Conservation (phyloP, 257 asterid genomes). For the Solanum pennellii region DNA sequence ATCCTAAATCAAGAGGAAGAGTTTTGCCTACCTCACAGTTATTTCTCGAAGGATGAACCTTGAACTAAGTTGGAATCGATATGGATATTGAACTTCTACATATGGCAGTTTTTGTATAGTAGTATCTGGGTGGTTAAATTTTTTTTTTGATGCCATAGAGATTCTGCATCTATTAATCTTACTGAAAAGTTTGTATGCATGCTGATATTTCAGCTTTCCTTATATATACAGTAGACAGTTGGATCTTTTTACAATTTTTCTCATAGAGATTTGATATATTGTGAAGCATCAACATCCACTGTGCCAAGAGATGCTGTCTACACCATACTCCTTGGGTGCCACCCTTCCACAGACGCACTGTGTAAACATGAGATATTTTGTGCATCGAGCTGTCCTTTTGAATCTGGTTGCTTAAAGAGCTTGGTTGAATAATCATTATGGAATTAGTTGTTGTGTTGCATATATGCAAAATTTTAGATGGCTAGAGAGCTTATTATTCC, state of each 20-base stretch:
- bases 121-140: not conserved
- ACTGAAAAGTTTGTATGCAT: not conserved
- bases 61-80: slow-evolving; percentile 9
- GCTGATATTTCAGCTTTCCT: not conserved
- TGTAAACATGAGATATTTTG: not conserved
- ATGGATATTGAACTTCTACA: not conserved
- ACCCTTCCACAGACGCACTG: not conserved
- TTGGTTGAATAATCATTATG: not conserved
- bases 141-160: not conserved
- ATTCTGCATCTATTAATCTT: not conserved
- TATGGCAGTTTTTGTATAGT: not conserved
- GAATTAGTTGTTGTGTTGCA: not conserved
- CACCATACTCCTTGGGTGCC: not conserved
- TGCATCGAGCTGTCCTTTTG: not conserved
- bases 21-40: slow-evolving; percentile 74
- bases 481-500: not conserved
- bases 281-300: not conserved
- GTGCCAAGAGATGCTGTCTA: not conserved
- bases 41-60: slow-evolving; percentile 40
- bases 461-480: not conserved
- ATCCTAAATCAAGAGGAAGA: slow-evolving; percentile 69
- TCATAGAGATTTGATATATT: not conserved
- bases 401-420: not conserved
- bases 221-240: not conserved
- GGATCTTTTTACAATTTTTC: not conserved